phyloP scores from a whole-genome alignment of 805 yeast genomes.

The Suhomyces prunicola region DNA sequence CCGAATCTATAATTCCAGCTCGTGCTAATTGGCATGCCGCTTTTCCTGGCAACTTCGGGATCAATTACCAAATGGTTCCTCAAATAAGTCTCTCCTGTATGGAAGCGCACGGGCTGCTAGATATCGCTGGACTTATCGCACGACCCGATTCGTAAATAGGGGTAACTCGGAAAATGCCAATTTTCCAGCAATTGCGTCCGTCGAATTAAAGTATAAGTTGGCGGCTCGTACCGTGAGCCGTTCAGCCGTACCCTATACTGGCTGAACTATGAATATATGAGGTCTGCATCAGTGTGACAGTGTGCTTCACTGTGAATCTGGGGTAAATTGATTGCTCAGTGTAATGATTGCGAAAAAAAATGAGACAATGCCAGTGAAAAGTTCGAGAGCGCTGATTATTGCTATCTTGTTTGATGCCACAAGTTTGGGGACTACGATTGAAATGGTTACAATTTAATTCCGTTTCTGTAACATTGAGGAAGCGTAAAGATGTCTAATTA shows the following conservation, averaged over 20 bases:
- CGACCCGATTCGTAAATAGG: conserved; percentile 1
- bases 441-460: too few relatives aligned
- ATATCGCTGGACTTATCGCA: neutral
- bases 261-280: too few relatives aligned
- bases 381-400: neutral
- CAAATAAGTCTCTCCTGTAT: neutral
- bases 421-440: too few relatives aligned
- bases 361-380: neutral
- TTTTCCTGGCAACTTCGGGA: neutral
- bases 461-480: neutral
- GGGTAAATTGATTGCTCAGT: neutral
- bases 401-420: neutral
- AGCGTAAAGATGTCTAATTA: neutral
- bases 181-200: neutral
- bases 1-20: neutral
- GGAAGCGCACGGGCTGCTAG: neutral
- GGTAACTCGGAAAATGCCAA: neutral
- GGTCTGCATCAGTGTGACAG: too few relatives aligned
- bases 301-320: neutral
- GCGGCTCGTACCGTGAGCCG: neutral
- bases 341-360: neutral
- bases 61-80: neutral
- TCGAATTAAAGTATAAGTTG: too few relatives aligned
- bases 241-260: neutral
- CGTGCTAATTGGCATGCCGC: neutral